These are phyloP conservation scores for Tricholoma furcatifolium DNA, from an alignment of 768 basidiomycete genomes.

Conservation along the genomic window DNA sequence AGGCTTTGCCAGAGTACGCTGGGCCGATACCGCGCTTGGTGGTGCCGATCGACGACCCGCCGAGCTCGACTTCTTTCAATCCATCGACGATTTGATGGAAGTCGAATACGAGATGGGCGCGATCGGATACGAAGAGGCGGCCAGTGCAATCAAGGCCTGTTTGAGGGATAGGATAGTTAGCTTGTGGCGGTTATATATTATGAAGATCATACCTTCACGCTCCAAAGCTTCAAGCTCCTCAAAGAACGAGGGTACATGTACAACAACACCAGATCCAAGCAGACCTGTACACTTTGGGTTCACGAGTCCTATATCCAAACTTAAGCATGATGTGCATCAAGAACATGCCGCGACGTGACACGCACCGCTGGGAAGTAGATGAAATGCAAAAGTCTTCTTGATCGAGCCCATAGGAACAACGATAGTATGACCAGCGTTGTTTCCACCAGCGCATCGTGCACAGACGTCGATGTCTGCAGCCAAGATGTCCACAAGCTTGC, in stretches of 20 bases:
- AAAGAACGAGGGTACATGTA: slow-evolving; percentile 96
- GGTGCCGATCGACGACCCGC: slow-evolving; percentile 94
- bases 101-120: slow-evolving; percentile 96
- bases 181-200: neutral
- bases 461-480: slow-evolving; percentile 88
- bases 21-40: slow-evolving; percentile 99
- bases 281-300: slow-evolving; percentile 84
- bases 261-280: slow-evolving; percentile 94
- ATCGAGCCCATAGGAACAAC: slow-evolving; percentile 71
- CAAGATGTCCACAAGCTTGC: slow-evolving; percentile 96
- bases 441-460: slow-evolving; percentile 95
- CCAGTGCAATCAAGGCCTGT: slow-evolving; percentile 82
- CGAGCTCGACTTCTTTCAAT: slow-evolving; percentile 95
- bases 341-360: neutral
- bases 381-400: slow-evolving; percentile 90
- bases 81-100: slow-evolving; percentile 99
- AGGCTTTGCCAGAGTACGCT: slow-evolving; percentile 96
- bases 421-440: slow-evolving; percentile 99
- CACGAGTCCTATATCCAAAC: slow-evolving; percentile 60
- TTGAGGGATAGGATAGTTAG: neutral
- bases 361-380: slow-evolving; percentile 88
- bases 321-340: slow-evolving; percentile 3
- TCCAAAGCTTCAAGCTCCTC: slow-evolving; percentile 85
- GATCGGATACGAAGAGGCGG: slow-evolving; percentile 91
- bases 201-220: slow-evolving; percentile 62